A percentile compares a stretch with the other conserved stretches of the same genome.
Evolutionary conservation across 2,329 filamentous ascomycete genomes (phyloP).

Genomic region (Aspergillus hortae): DNA sequence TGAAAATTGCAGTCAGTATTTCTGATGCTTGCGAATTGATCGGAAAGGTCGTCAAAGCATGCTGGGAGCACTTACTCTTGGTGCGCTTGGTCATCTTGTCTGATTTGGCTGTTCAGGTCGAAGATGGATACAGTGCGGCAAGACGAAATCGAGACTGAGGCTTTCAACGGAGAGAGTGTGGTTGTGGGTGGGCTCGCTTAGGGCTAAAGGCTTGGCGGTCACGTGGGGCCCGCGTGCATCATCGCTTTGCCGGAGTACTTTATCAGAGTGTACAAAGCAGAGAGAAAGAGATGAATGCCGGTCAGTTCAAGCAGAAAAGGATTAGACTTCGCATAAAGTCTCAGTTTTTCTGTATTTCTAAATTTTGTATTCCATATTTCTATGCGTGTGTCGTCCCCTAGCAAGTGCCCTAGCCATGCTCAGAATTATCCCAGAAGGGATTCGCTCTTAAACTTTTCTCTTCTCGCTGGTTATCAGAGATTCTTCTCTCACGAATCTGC

Average conservation of each 20-base stretch:
- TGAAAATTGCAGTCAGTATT: slow-evolving; percentile 32
- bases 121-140: slow-evolving; percentile 35
- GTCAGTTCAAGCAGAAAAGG: no score
- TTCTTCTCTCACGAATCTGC: no score
- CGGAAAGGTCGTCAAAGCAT: neutral
- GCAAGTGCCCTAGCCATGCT: no score
- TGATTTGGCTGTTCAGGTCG: slow-evolving; percentile 34
- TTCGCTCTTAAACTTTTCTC: no score
- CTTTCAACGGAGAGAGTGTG: slow-evolving; percentile 30
- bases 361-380: no score
- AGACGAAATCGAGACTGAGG: slow-evolving; percentile 29
- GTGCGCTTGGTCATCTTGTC: slow-evolving; percentile 92
- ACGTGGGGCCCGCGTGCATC: slow-evolving; percentile 17
- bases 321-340: no score
- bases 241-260: neutral
- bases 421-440: no score
- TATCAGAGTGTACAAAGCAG: neutral
- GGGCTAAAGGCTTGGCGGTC: slow-evolving; percentile 30
- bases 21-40: neutral
- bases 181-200: slow-evolving; percentile 41
- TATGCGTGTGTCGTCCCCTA: no score
- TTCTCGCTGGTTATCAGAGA: no score
- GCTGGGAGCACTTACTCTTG: slow-evolving; percentile 57
- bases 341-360: no score
- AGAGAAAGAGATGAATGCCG: neutral